A percentile compares a stretch with the other conserved stretches of the same genome.
These are phyloP conservation scores for Pluteus cervinus DNA, from an alignment of 768 basidiomycete species.

Conservation along the genomic window DNA sequence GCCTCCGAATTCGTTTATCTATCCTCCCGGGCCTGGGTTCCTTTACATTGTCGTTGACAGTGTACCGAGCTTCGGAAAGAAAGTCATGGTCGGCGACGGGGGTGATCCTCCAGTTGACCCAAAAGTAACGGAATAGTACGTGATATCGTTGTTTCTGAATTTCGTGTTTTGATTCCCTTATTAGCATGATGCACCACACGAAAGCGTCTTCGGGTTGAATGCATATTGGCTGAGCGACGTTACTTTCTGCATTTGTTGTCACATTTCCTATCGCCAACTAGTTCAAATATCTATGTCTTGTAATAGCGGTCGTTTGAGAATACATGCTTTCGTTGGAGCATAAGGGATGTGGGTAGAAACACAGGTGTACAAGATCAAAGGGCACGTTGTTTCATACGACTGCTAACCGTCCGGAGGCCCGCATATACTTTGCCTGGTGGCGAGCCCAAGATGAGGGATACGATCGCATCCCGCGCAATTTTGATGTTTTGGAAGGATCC, in stretches of 20 bases:
- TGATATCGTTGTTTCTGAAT: no score
- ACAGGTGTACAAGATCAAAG: constrained; percentile 31
- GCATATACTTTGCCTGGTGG: constrained; percentile 95
- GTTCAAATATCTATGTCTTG: no score
- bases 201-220: no score
- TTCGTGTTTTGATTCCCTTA: no score
- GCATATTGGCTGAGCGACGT: no score
- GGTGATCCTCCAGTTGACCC: constrained; percentile 51
- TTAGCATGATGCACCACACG: no score
- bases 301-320: neutral
- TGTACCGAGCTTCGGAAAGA: constrained; percentile 57
- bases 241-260: no score
- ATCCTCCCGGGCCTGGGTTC: constrained; percentile 82
- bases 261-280: no score
- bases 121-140: constrained; percentile 53
- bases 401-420: constrained; percentile 84
- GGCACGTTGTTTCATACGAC: constrained; percentile 89
- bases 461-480: constrained; percentile 92
- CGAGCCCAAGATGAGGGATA: constrained; percentile 90
- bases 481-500: constrained; percentile 99
- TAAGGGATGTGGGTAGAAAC: no score
- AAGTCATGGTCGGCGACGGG: constrained; percentile 68
- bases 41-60: constrained; percentile 60
- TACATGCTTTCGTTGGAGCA: no score
- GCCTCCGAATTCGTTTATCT: constrained; percentile 58